phyloP scores from a whole-genome alignment of 2,329 filamentous ascomycete species.

The Ceratocystis variospora region DNA sequence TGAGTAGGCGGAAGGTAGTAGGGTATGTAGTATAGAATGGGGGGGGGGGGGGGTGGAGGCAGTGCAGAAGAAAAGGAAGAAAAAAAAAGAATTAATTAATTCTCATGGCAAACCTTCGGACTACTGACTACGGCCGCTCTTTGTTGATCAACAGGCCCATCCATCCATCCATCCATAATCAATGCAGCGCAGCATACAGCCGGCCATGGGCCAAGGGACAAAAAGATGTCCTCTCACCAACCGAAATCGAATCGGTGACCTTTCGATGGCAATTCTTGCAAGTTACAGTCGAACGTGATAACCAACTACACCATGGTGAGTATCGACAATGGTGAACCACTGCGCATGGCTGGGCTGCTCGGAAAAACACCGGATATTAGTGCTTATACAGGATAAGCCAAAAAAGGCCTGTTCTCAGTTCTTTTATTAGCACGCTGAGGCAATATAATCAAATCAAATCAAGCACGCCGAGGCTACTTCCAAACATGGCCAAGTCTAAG shows the following conservation, averaged over 20 bases:
- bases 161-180: too few species aligned
- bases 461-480: neutral
- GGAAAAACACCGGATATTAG: neutral
- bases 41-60: too few species aligned
- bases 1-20: constrained; percentile 26
- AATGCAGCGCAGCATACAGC: too few species aligned
- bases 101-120: too few species aligned
- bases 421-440: neutral
- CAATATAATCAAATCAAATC: too few species aligned
- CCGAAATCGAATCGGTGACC: constrained; percentile 18
- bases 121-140: too few species aligned
- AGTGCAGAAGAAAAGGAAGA: neutral
- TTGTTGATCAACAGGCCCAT: neutral
- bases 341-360: constrained; percentile 11
- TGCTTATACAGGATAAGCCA: neutral
- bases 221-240: neutral
- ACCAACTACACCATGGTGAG: constrained; percentile 19
- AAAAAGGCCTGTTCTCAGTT: neutral
- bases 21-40: neutral
- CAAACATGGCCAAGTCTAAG: too few species aligned
- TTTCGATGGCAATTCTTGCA: constrained; percentile 18
- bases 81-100: too few species aligned
- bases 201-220: too few species aligned
- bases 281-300: constrained; percentile 18
- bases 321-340: constrained; percentile 16